Percentiles rank a stretch among this genome's conserved stretches.
phyloP scores from a whole-genome alignment of 2,329 filamentous ascomycete genomes.

The Fusarium irregulare region DNA sequence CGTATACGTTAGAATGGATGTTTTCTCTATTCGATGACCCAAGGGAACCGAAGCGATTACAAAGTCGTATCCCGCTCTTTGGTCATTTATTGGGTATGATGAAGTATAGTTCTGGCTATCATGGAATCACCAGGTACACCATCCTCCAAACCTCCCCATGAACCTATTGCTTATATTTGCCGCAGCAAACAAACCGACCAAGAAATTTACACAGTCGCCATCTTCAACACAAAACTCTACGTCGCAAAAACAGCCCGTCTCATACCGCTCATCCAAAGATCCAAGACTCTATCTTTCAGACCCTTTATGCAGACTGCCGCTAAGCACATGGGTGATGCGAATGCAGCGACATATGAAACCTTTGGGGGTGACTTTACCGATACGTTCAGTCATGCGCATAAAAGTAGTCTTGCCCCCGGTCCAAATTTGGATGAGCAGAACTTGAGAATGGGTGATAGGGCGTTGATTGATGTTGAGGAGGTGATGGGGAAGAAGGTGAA shows the following conservation, averaged over 20 bases:
- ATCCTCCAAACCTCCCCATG: accelerated
- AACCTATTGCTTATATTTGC: background rate
- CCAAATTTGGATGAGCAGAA: conserved; percentile 33
- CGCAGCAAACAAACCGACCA: conserved; percentile 22
- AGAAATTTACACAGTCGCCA: conserved; percentile 46
- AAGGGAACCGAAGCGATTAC: conserved; percentile 30
- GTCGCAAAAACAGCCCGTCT: conserved; percentile 43
- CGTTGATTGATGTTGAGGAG: conserved; percentile 2
- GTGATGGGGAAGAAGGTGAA: background rate
- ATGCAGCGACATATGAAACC: conserved; percentile 3
- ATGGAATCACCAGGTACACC: conserved; percentile 26
- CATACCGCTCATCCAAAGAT: conserved; percentile 43
- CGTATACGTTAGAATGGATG: conserved; percentile 32
- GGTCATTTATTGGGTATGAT: conserved; percentile 38
- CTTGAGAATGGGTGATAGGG: conserved; percentile 29
- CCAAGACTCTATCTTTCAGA: conserved; percentile 44
- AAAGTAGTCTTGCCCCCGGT: conserved; percentile 11
- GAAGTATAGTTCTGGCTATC: conserved; percentile 25
- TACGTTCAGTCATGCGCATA: conserved; percentile 27
- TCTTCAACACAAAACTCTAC: conserved; percentile 48
- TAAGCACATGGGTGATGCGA: conserved; percentile 27
- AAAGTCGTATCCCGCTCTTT: conserved; percentile 30
- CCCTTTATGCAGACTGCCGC: conserved; percentile 43
- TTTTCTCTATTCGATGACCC: conserved; percentile 36
- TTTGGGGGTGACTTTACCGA: conserved; percentile 30